Evolutionary conservation across 768 basidiomycete species (phyloP).

Genomic region (Lactifluus subvellereus): DNA sequence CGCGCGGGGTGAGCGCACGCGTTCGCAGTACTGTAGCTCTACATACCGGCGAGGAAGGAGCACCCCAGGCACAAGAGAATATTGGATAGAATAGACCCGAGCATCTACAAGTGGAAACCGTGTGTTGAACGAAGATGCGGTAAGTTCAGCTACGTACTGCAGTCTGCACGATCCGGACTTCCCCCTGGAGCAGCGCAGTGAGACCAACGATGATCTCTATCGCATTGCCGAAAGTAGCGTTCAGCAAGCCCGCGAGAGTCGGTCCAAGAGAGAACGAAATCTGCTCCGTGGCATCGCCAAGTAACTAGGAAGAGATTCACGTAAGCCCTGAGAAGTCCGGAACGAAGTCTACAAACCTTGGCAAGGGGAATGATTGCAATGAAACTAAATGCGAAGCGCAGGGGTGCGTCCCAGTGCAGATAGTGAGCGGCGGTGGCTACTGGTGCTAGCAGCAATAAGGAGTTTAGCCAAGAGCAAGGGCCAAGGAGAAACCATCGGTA

Average conservation of each 20-base stretch:
- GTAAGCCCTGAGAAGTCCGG: background rate
- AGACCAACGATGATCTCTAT: slow-evolving; percentile 89
- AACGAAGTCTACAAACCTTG: slow-evolving; percentile 44
- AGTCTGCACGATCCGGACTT: slow-evolving; percentile 88
- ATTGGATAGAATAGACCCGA: slow-evolving; percentile 89
- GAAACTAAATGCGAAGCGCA: slow-evolving; percentile 70
- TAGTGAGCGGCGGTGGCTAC: slow-evolving; percentile 60
- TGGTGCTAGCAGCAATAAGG: slow-evolving; percentile 77
- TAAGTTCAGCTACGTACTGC: slow-evolving; percentile 45
- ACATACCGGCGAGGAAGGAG: slow-evolving; percentile 76
- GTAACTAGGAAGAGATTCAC: slow-evolving; percentile 41
- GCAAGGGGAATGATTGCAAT: slow-evolving; percentile 84
- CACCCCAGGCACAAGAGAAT: slow-evolving; percentile 84
- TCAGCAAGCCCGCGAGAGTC: slow-evolving; percentile 80
- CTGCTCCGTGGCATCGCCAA: slow-evolving; percentile 80
- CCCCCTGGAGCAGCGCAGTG: slow-evolving; percentile 64
- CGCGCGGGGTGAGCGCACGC: background rate
- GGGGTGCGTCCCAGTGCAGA: slow-evolving; percentile 67
- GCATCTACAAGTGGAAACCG: slow-evolving; percentile 48
- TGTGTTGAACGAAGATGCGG: background rate
- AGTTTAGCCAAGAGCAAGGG: slow-evolving; percentile 67
- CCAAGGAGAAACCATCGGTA: slow-evolving; percentile 55
- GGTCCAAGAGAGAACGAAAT: slow-evolving; percentile 73
- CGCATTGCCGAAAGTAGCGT: slow-evolving; percentile 78
- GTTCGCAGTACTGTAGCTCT: background rate